Evolutionary conservation across 2,329 filamentous ascomycete species (phyloP), one percentile per base, ranked within the genome.

Genomic region (Didymella exigua): DNA sequence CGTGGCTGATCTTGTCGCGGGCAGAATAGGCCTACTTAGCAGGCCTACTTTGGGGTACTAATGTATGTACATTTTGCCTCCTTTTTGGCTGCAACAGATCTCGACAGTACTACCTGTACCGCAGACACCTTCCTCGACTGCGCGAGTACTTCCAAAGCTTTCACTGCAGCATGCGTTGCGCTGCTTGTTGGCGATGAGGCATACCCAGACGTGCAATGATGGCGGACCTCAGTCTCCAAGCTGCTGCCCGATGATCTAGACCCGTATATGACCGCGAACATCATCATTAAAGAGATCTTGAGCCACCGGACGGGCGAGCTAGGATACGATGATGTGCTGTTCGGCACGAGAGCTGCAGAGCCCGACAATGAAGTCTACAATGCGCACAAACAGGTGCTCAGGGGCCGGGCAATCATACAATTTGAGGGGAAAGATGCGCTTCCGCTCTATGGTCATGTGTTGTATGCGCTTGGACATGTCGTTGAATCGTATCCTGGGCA

Each of bases 91-190:
- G n/a, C n/a, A n/a, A n/a, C n/a, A n/a, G n/a, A n/a, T n/a, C 4
- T 64, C 49, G 2, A 70, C 67, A 5, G 75, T 23, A 19, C 69
- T 0, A 21, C 26, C 24, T 63, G 60, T 18, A 61, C 55, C 6
- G 24, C 47, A 18, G 72, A 80, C 26, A 85, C 83, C 0, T 73
- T 86, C 2, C 86, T 82, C 71, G 83, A 81, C 54, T 77, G 76
- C 2, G 85, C 78, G 2, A 85, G 82, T 36, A 84, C 79, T 1
- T 84, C 82, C 18, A 87, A 87, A 65, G 80, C 82, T 2, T 78
- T 84, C 41, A 81, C 79, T 0, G 78, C 80, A 1, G 82, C 82
- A 1, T 75, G 77, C 0, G 66, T 87, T 2, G 77, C 80, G 1
- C 65, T 84, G 2, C 77, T 86, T 7, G 72, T 84, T 5, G 74